These are phyloP conservation scores for Leptosphaerulina australis DNA, from an alignment of 2,329 filamentous ascomycete genomes.

Conservation along the genomic window DNA sequence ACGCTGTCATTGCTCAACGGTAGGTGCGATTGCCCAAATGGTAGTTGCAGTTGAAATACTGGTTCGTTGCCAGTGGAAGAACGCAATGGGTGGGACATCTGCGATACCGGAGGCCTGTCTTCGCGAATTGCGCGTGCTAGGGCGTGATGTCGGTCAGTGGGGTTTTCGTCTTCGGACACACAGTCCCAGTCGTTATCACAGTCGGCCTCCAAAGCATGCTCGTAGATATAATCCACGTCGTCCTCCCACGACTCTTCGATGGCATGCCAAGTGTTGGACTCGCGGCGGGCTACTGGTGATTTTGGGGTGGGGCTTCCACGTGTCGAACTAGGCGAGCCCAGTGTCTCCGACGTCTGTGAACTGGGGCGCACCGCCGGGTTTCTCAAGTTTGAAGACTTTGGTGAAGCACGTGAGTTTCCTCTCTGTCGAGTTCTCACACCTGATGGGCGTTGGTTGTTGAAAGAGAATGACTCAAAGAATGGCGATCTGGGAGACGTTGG, in stretches of 20 bases:
- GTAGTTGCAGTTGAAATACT: constrained; percentile 21
- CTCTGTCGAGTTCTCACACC: constrained; percentile 25
- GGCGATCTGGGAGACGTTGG: constrained; percentile 37
- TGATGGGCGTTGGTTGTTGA: constrained; percentile 34
- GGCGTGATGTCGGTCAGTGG: constrained; percentile 43
- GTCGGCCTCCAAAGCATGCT: constrained; percentile 65
- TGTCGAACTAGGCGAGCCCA: constrained; percentile 51
- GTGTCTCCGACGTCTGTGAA: constrained; percentile 53
- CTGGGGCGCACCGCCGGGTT: constrained; percentile 39
- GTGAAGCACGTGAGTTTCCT: constrained; percentile 32
- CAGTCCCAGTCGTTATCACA: constrained; percentile 65
- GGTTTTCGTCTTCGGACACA: constrained; percentile 34
- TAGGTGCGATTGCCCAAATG: constrained; percentile 37
- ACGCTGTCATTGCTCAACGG: constrained; percentile 37
- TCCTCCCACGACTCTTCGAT: constrained; percentile 63
- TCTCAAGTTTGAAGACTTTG: constrained; percentile 28
- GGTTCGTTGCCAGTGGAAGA: background rate
- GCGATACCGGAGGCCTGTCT: constrained; percentile 6
- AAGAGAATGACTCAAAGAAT: constrained; percentile 37
- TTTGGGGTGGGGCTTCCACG: constrained; percentile 32
- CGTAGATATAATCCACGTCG: constrained; percentile 67
- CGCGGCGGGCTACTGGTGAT: constrained; percentile 31
- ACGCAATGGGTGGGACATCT: background rate
- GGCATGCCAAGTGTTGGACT: constrained; percentile 44
- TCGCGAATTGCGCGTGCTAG: constrained; percentile 12